These are phyloP conservation scores for Cucumis cinereus DNA, from an alignment of 306 rosid species.

Conservation along the genomic window DNA sequence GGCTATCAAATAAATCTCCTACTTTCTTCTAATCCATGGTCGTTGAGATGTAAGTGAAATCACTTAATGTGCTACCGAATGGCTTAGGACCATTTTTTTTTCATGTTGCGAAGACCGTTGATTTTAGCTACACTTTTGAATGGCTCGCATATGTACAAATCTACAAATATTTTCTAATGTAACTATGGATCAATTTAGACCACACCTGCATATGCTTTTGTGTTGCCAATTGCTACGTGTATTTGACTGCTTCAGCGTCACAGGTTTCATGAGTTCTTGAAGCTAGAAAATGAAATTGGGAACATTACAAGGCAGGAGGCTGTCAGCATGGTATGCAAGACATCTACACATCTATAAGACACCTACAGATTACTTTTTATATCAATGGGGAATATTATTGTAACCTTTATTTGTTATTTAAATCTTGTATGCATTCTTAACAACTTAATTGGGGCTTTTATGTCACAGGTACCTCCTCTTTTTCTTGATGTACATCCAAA, in stretches of 20 bases:
- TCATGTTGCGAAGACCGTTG: too few species aligned
- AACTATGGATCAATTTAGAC: background rate
- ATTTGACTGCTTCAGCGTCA: conserved; percentile 1
- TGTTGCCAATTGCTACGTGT: background rate
- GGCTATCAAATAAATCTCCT: background rate
- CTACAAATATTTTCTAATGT: background rate
- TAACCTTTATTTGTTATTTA: background rate
- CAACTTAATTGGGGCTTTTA: conserved; percentile 7
- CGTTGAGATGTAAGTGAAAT: background rate
- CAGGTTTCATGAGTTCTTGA: conserved; percentile 95
- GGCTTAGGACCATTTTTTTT: too few species aligned
- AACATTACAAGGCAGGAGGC: conserved; percentile 99
- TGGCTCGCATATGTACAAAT: background rate
- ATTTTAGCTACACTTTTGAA: background rate
- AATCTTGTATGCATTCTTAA: background rate
- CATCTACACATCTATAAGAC: background rate
- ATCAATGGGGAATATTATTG: background rate
- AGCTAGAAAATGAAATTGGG: conserved; percentile 97
- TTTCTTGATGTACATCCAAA: conserved; percentile 78
- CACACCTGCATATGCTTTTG: background rate
- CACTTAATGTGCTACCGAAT: background rate
- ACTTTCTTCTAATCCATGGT: background rate
- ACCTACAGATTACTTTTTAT: background rate
- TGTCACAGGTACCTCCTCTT: conserved; percentile 87
- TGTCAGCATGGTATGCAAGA: conserved; percentile 88